Conservation (phyloP, 78 protist genomes). For the Chrysochromulina tobinii region DNA sequence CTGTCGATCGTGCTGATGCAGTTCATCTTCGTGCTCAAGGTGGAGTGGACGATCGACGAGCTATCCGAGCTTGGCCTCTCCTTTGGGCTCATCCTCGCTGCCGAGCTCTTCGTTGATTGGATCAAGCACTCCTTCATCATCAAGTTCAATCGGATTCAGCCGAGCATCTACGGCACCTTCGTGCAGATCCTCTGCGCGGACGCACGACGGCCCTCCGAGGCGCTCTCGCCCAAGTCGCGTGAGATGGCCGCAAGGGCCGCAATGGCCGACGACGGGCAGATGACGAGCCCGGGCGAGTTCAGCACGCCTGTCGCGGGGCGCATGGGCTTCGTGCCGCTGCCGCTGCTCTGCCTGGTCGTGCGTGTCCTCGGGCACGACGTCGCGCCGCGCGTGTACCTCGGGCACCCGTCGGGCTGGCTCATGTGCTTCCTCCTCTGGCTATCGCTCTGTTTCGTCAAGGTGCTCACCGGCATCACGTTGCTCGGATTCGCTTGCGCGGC, state of each 20-base stretch:
- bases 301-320: not conserved
- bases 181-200: not conserved
- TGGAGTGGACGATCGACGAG: not conserved
- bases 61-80: not conserved
- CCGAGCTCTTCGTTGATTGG: conserved; percentile 78
- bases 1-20: conserved; percentile 58
- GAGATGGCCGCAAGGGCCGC: not conserved
- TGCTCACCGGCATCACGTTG: no score
- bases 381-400: not conserved
- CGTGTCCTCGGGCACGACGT: conserved; percentile 26
- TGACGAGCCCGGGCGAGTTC: not conserved
- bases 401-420: not conserved
- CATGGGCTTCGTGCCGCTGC: conserved; percentile 41
- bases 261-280: not conserved
- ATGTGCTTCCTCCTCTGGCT: no score
- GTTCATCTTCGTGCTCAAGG: not conserved
- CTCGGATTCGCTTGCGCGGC: no score
- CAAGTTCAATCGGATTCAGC: conserved; percentile 65
- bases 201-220: not conserved
- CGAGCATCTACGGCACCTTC: not conserved
- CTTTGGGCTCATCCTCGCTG: conserved; percentile 20
- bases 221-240: not conserved
- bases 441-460: no score
- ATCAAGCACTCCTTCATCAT: conserved; percentile 88
- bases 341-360: conserved; percentile 39